Evolutionary conservation across 2,329 filamentous ascomycete genomes (phyloP).

Genomic region (Zymoseptoria passerinii): DNA sequence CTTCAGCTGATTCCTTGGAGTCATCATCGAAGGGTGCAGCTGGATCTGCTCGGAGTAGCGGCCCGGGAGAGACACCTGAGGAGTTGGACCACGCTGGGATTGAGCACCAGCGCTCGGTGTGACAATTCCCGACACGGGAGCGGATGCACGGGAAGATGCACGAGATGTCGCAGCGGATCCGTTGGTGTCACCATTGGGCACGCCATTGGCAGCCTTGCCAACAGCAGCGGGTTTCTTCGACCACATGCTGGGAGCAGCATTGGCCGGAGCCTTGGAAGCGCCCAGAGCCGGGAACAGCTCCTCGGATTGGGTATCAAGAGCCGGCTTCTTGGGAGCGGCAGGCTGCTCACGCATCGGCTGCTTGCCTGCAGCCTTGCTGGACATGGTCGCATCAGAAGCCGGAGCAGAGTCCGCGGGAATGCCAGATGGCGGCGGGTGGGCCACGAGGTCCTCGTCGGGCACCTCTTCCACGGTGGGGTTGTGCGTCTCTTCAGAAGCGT

Average conservation of each 20-base stretch:
- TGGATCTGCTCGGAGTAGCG: slow-evolving; percentile 70
- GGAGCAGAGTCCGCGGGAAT: slow-evolving; percentile 33
- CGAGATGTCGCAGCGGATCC: slow-evolving; percentile 44
- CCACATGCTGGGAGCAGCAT: slow-evolving; percentile 66
- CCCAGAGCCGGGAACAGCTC: slow-evolving; percentile 93
- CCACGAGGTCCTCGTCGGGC: slow-evolving; percentile 67
- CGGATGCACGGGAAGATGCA: slow-evolving; percentile 50
- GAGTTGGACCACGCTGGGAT: slow-evolving; percentile 29
- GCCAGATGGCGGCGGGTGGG: slow-evolving; percentile 46
- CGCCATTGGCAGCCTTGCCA: slow-evolving; percentile 38
- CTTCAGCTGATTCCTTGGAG: slow-evolving; percentile 69
- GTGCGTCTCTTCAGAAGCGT: slow-evolving; percentile 44
- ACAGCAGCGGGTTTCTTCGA: slow-evolving; percentile 54
- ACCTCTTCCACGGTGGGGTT: slow-evolving; percentile 61
- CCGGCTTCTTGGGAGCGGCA: slow-evolving; percentile 25
- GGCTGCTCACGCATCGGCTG: slow-evolving; percentile 50
- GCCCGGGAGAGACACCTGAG: slow-evolving; percentile 66
- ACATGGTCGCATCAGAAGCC: slow-evolving; percentile 42
- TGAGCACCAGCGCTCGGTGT: slow-evolving; percentile 43
- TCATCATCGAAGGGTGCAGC: slow-evolving; percentile 66
- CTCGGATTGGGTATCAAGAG: slow-evolving; percentile 75
- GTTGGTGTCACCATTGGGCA: slow-evolving; percentile 44
- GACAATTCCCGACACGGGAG: slow-evolving; percentile 52
- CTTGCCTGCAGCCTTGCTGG: slow-evolving; percentile 60
- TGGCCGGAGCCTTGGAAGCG: slow-evolving; percentile 54